A percentile compares a stretch with the other conserved stretches of the same genome.
Evolutionary conservation across 1,284 basidiomycete species (phyloP).

Genomic region (Apiotrichum brassicae): DNA sequence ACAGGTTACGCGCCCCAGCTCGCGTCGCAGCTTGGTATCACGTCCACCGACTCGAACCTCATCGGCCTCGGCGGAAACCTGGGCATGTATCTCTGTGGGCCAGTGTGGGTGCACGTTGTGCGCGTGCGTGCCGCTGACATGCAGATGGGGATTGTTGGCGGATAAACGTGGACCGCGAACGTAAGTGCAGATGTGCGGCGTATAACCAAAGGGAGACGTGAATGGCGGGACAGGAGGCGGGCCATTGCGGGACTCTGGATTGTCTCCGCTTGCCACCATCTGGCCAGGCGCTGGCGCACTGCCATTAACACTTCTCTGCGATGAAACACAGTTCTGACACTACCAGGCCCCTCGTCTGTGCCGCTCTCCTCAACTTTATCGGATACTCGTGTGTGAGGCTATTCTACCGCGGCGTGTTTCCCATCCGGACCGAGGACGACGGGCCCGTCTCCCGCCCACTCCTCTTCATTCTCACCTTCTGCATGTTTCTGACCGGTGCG

Average conservation of each 20-base stretch:
- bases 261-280: too few species aligned
- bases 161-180: slow-evolving; percentile 59
- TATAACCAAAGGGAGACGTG: not conserved
- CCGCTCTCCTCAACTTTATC: slow-evolving; percentile 53
- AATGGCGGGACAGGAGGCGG: not conserved
- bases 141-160: slow-evolving; percentile 62
- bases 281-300: too few species aligned
- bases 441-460: slow-evolving; percentile 17
- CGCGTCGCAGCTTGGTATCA: slow-evolving; percentile 59
- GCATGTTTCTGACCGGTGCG: slow-evolving; percentile 42
- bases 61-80: slow-evolving; percentile 52
- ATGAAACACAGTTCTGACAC: not conserved
- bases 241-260: not conserved
- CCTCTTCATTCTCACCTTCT: slow-evolving; percentile 30
- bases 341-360: slow-evolving; percentile 39
- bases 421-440: slow-evolving; percentile 16
- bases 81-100: slow-evolving; percentile 41
- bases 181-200: too few species aligned
- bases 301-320: too few species aligned
- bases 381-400: slow-evolving; percentile 63
- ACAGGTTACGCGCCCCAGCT: slow-evolving; percentile 74
- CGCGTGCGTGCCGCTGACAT: not conserved
- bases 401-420: slow-evolving; percentile 53
- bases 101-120: slow-evolving; percentile 9
- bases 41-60: slow-evolving; percentile 68